These are phyloP conservation scores for Colletotrichum liriopes DNA, from an alignment of 2,329 filamentous ascomycete species.

Conservation along the genomic window DNA sequence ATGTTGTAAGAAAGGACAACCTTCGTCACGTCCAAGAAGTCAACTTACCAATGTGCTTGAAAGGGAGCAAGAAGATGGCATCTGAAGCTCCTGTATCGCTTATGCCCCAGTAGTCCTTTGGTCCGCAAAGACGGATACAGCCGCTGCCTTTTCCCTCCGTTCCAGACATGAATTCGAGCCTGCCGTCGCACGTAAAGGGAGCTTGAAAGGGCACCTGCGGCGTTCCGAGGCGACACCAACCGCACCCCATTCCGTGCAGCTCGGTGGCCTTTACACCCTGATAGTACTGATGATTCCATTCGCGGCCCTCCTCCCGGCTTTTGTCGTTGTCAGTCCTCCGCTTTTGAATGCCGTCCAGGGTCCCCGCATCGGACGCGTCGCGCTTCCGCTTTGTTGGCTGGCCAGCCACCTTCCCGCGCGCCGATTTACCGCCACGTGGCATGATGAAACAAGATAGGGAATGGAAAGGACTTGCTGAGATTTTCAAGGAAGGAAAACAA, in stretches of 20 bases:
- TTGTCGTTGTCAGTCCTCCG: neutral
- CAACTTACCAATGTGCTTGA: slow-evolving; percentile 7
- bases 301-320: neutral
- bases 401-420: neutral
- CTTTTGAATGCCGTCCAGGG: slow-evolving; percentile 3
- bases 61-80: neutral
- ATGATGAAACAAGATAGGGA: too few species aligned
- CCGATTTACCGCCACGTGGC: neutral
- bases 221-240: neutral
- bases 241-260: neutral
- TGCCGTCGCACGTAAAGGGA: slow-evolving; percentile 2
- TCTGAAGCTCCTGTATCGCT: neutral
- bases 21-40: neutral
- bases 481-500: too few species aligned
- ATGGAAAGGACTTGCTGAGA: too few species aligned
- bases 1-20: neutral
- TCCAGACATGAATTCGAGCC: slow-evolving; percentile 1
- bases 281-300: slow-evolving; percentile 15
- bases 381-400: slow-evolving; percentile 12
- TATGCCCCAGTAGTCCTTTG: neutral
- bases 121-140: neutral
- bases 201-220: slow-evolving; percentile 8
- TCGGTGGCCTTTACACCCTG: neutral
- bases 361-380: slow-evolving; percentile 10
- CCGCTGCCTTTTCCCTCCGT: neutral